Evolutionary conservation across 352 stramenopile genomes (phyloP).

Genomic region (Phytophthora brassicae): DNA sequence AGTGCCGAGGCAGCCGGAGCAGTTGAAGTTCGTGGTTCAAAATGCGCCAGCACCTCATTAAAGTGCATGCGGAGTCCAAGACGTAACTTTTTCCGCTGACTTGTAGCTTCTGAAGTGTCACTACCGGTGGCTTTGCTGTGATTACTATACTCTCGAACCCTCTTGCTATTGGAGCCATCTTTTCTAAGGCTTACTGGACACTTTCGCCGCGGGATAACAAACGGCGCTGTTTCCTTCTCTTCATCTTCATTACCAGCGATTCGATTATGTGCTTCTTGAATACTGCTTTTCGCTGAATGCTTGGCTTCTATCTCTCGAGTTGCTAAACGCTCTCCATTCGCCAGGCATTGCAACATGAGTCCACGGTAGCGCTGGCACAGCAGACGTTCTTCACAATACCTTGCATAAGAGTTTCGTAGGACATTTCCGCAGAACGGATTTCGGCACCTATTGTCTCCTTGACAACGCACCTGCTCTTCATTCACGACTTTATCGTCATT

Average conservation of each 20-base stretch:
- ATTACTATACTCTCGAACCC: too few relatives aligned
- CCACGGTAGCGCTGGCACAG: slow-evolving; percentile 55
- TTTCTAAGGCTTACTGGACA: neutral
- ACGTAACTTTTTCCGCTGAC: slow-evolving; percentile 4
- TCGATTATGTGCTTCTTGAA: neutral
- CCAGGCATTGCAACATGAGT: slow-evolving; percentile 40
- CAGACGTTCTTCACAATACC: slow-evolving; percentile 41
- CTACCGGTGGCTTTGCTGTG: too few relatives aligned
- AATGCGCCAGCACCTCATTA: slow-evolving; percentile 14
- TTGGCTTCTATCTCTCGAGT: neutral
- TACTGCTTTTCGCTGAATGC: neutral
- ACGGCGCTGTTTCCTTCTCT: slow-evolving; percentile 6
- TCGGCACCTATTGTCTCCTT: slow-evolving; percentile 16
- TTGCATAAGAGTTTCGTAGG: slow-evolving; percentile 31
- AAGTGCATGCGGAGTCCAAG: slow-evolving; percentile 16
- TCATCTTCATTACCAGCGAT: neutral
- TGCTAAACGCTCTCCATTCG: slow-evolving; percentile 17
- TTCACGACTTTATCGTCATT: neutral
- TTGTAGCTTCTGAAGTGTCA: neutral
- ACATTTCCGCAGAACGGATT: slow-evolving; percentile 49
- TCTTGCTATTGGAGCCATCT: too few relatives aligned
- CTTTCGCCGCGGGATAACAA: slow-evolving; percentile 44
- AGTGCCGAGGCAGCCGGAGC: neutral
- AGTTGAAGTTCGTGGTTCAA: slow-evolving; percentile 2
- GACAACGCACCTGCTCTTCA: neutral